These are phyloP conservation scores for Tillandsia fasciculata DNA, from an alignment of 176 grass and related monocot species.

Conservation along the genomic window DNA sequence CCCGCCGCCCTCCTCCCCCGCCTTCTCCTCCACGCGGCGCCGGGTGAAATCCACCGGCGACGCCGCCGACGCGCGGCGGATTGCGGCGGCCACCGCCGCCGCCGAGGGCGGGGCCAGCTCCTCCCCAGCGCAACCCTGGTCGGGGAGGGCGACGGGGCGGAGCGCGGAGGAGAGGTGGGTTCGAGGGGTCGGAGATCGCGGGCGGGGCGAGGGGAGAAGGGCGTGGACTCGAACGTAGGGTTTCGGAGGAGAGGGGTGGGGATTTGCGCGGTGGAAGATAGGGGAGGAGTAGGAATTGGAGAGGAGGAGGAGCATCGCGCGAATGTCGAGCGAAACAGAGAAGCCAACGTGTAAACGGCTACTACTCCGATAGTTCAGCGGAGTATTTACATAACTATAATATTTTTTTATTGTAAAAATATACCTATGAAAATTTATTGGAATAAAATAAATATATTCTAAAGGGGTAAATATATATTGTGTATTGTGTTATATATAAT, in stretches of 20 bases:
- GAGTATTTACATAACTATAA: too few relatives aligned
- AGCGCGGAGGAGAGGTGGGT: neutral
- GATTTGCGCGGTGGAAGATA: conserved; percentile 1
- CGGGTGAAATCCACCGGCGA: conserved; percentile 50
- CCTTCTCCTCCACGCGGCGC: conserved; percentile 14
- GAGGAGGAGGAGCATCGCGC: conserved; percentile 16
- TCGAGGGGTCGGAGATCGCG: neutral
- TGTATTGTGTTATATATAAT: too few relatives aligned
- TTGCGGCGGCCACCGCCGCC: conserved; percentile 18
- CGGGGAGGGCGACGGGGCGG: conserved; percentile 15
- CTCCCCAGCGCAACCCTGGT: neutral
- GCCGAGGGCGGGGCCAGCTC: neutral
- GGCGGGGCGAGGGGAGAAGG: neutral
- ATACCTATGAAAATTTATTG: too few relatives aligned
- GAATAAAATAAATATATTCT: too few relatives aligned
- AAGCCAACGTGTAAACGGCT: neutral
- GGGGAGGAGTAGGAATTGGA: conserved; percentile 2
- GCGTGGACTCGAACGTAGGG: neutral
- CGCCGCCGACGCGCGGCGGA: conserved; percentile 39
- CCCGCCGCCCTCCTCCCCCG: conserved; percentile 6
- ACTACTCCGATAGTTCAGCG: too few relatives aligned
- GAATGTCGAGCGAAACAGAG: neutral
- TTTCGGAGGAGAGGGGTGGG: neutral
- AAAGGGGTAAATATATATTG: too few relatives aligned
- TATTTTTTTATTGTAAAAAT: too few relatives aligned